Conservation (phyloP, 495 filamentous ascomycete genomes). For the Aspergillus campestris region DNA sequence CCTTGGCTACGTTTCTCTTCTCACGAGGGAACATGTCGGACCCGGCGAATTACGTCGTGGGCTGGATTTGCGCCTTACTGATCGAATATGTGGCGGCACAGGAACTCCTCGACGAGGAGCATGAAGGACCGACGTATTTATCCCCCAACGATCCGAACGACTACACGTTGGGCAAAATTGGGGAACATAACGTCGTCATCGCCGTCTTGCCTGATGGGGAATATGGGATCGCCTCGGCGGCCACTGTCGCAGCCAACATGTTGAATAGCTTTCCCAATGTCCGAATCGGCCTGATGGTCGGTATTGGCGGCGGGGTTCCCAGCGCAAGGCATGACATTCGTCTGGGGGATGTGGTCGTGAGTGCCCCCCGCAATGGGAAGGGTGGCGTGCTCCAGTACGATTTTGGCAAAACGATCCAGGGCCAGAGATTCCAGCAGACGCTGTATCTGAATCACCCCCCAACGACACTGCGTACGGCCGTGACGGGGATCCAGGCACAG, state of each 20-base stretch:
- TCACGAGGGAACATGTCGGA: no score
- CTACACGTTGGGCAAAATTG: conserved; percentile 25
- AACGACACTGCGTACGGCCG: conserved; percentile 7
- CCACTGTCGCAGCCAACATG: conserved; percentile 13
- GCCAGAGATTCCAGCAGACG: conserved; percentile 13
- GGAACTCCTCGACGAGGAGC: conserved; percentile 23
- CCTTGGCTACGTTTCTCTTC: no score
- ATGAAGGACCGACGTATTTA: conserved; percentile 4
- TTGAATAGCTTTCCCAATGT: conserved; percentile 19
- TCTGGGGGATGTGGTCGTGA: conserved; percentile 11
- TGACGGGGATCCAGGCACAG: conserved; percentile 4
- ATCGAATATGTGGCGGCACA: conserved; percentile 24
- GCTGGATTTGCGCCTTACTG: conserved; percentile 30
- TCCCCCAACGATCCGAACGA: conserved; percentile 17
- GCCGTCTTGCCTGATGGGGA: conserved; percentile 18
- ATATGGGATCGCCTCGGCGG: background rate
- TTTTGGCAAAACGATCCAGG: conserved; percentile 2
- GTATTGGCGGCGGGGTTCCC: conserved; percentile 17
- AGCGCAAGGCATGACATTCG: conserved; percentile 15
- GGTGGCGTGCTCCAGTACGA: conserved; percentile 9
- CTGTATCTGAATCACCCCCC: conserved; percentile 15
- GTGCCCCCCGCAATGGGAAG: background rate
- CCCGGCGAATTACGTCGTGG: conserved; percentile 16
- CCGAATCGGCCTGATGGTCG: conserved; percentile 20
- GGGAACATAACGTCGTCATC: conserved; percentile 22